Evolutionary conservation across 768 basidiomycete species (phyloP), one percentile per base, ranked within the genome.

Genomic region (Agaricus sinodeliciosus): DNA sequence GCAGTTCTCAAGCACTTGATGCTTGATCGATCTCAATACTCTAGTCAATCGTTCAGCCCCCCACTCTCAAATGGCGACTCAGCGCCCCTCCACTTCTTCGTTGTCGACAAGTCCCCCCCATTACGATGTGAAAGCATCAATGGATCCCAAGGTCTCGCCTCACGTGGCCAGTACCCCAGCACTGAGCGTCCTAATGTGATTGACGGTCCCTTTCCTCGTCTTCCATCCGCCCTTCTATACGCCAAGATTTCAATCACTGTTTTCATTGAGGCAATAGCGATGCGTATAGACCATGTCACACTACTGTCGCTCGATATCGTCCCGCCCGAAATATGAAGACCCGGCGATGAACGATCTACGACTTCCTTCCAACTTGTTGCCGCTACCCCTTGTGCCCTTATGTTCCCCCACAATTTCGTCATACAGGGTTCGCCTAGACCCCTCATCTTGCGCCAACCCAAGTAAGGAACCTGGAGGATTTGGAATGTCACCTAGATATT

Each of bases 181-280:
- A 42, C 39, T 39, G n/a, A n/a, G 40, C 40, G 49, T 39, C 25
- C 59, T 60, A 37, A 41, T 40, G 39, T 41, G 53, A n/a, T 26
- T 8, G 43, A 16, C 28, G 11, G 7, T 1, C 12, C 26, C 43
- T n/a, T 22, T 41, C n/a, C 19, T 9, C 4, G 18, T 43, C 12
- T 12, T 15, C 43, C 26, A 25, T n/a, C 12, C 19, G 26, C 8
- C 43, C 4, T 13, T 22, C 22, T 22, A 22, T n/a, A n/a, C n/a
- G n/a, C n/a, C n/a, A n/a, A n/a, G n/a, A n/a, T n/a, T n/a, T n/a
- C n/a, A n/a, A n/a, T n/a, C n/a, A n/a, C n/a, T n/a, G n/a, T n/a
- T n/a, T n/a, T n/a, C n/a, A n/a, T n/a, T n/a, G n/a, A n/a, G n/a
- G n/a, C n/a, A n/a, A n/a, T n/a, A n/a, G n/a, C n/a, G n/a, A n/a